phyloP scores from a whole-genome alignment of 768 basidiomycete species.

The Suillus hirtellus region DNA sequence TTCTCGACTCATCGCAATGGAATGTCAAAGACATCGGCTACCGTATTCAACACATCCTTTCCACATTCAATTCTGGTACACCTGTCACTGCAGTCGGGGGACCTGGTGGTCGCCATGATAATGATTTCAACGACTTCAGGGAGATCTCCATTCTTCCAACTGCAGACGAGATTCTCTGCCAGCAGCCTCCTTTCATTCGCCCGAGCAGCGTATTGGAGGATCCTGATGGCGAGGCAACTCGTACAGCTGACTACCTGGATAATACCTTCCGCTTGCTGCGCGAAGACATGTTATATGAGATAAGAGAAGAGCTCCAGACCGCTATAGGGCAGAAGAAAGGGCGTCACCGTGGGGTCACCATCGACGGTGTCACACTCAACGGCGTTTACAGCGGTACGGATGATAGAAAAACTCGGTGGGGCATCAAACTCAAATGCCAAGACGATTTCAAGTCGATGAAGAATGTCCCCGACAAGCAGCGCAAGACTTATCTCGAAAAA shows the following conservation, averaged over 20 bases:
- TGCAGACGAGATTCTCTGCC: conserved; percentile 52
- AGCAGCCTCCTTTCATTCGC: conserved; percentile 49
- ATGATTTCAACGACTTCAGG: conserved; percentile 63
- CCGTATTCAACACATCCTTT: conserved; percentile 42
- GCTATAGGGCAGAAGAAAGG: conserved; percentile 42
- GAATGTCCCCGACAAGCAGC: conserved; percentile 35
- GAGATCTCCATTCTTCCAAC: conserved; percentile 65
- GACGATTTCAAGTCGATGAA: conserved; percentile 40
- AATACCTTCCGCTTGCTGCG: conserved; percentile 66
- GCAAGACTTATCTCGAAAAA: conserved; percentile 39
- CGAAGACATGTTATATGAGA: conserved; percentile 61
- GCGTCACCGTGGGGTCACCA: conserved; percentile 35
- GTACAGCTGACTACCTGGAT: conserved; percentile 54
- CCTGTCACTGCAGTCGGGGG: conserved; percentile 22
- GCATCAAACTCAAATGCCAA: conserved; percentile 39
- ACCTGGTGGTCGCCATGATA: conserved; percentile 71
- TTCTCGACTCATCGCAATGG: conserved; percentile 24
- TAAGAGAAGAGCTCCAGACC: conserved; percentile 55
- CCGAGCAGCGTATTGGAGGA: conserved; percentile 46
- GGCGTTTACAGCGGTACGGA: conserved; percentile 36
- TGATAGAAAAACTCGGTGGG: conserved; percentile 37
- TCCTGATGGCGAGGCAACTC: conserved; percentile 35
- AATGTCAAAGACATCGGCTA: conserved; percentile 33
- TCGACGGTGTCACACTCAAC: conserved; percentile 39
- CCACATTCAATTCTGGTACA: conserved; percentile 26